phyloP scores from a whole-genome alignment of 371 early-diverging fungal species.

The Mucor piriformis region DNA sequence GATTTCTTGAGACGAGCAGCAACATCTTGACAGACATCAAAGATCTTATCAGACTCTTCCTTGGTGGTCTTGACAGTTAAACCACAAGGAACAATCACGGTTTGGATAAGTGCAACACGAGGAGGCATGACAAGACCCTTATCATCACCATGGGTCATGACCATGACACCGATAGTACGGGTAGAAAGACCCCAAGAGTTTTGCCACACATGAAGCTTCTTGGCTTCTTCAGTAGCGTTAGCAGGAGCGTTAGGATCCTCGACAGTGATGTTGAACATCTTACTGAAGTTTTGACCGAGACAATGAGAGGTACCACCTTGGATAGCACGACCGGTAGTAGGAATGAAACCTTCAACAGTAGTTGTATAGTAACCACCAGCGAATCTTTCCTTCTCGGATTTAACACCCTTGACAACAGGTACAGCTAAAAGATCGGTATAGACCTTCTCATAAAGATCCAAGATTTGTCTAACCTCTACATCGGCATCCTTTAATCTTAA shows the following conservation, averaged over 20 bases:
- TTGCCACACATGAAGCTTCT: slow-evolving; percentile 91
- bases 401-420: slow-evolving; percentile 98
- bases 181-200: slow-evolving; percentile 99
- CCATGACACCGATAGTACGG: slow-evolving; percentile 99
- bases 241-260: slow-evolving; percentile 51
- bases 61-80: slow-evolving; percentile 86
- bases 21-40: slow-evolving; percentile 73
- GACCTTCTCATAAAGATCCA: slow-evolving; percentile 95
- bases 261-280: slow-evolving; percentile 87
- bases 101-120: slow-evolving; percentile 92
- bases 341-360: slow-evolving; percentile 99
- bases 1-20: slow-evolving; percentile 72
- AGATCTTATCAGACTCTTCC: slow-evolving; percentile 69
- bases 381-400: slow-evolving; percentile 99
- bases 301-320: slow-evolving; percentile 99
- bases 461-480: slow-evolving; percentile 89
- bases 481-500: slow-evolving; percentile 92
- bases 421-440: slow-evolving; percentile 99
- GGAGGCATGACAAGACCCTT: slow-evolving; percentile 99
- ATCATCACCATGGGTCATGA: slow-evolving; percentile 99
- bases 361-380: slow-evolving; percentile 99
- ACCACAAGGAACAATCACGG: slow-evolving; percentile 97
- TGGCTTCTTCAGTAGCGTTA: slow-evolving; percentile 45
- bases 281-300: slow-evolving; percentile 99
- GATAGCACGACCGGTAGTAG: slow-evolving; percentile 98